Conservation (phyloP, 257 asterid genomes). For the Catharanthus roseus region DNA sequence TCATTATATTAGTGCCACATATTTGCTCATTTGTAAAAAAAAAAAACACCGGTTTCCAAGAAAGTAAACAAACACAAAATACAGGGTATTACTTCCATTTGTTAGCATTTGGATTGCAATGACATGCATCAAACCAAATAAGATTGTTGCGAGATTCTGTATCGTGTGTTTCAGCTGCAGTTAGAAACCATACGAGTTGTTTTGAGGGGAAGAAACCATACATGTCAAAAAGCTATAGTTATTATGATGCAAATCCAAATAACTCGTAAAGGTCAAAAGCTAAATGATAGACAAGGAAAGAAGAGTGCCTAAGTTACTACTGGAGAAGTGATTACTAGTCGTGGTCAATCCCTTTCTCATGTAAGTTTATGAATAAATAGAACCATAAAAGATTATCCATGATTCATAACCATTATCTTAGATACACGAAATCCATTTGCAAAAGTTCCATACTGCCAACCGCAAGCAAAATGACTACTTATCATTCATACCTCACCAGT, state of each 20-base stretch:
- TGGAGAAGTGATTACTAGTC: neutral
- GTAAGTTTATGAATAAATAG: neutral
- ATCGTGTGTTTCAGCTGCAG: neutral
- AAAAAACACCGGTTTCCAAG: too few relatives aligned
- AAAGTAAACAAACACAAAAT: neutral
- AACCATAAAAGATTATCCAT: neutral
- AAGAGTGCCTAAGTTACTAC: too few relatives aligned
- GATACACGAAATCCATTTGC: neutral
- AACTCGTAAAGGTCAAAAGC: neutral
- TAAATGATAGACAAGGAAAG: neutral
- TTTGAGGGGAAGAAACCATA: too few relatives aligned
- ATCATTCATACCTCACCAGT: conserved; percentile 76
- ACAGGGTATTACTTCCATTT: neutral
- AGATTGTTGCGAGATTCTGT: neutral
- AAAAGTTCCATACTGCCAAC: neutral
- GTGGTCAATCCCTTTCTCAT: neutral
- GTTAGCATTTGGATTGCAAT: neutral
- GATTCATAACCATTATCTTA: neutral
- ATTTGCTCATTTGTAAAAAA: too few relatives aligned
- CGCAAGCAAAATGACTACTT: conserved; percentile 5
- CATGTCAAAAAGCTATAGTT: neutral
- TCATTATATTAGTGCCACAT: neutral
- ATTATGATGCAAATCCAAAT: neutral
- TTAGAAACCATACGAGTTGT: neutral
- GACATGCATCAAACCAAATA: neutral